Evolutionary conservation across 2,329 filamentous ascomycete species (phyloP).

Genomic region (Pyricularia pennisetigena): DNA sequence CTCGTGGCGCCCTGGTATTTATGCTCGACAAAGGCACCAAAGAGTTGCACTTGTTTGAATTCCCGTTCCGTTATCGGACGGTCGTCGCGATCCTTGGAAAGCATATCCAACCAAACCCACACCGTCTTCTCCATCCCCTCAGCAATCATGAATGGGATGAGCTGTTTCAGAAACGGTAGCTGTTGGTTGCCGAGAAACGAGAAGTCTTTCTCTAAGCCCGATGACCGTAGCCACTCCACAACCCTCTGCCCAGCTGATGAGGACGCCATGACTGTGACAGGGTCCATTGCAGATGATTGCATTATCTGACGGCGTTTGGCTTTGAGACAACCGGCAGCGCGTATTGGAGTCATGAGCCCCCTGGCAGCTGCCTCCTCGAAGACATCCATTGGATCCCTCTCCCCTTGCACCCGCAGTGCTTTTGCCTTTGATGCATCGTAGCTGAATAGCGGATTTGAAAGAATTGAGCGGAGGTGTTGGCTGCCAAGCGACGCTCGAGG

Average conservation of each 20-base stretch:
- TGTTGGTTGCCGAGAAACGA: slow-evolving; percentile 34
- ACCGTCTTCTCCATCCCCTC: slow-evolving; percentile 39
- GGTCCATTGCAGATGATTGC: slow-evolving; percentile 20
- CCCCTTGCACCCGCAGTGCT: slow-evolving; percentile 4
- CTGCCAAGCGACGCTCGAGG: slow-evolving; percentile 24
- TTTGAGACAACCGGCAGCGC: slow-evolving; percentile 43
- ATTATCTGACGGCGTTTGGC: slow-evolving; percentile 33
- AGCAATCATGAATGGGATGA: slow-evolving; percentile 41
- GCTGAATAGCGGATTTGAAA: slow-evolving; percentile 46
- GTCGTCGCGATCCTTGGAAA: not conserved
- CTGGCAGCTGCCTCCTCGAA: slow-evolving; percentile 45
- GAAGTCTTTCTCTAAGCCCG: slow-evolving; percentile 34
- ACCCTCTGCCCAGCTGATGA: slow-evolving; percentile 38
- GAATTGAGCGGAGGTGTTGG: slow-evolving; percentile 44
- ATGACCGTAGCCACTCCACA: slow-evolving; percentile 42
- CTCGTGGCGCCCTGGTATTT: slow-evolving; percentile 22
- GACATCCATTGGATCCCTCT: slow-evolving; percentile 38
- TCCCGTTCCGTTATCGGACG: slow-evolving; percentile 13
- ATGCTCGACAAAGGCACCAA: slow-evolving; percentile 28
- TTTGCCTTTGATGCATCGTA: slow-evolving; percentile 18
- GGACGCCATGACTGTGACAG: slow-evolving; percentile 23
- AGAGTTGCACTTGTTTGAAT: slow-evolving; percentile 19
- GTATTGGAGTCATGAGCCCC: slow-evolving; percentile 44
- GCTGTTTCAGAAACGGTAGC: slow-evolving; percentile 9
- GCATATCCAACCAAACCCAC: slow-evolving; percentile 38